These are phyloP conservation scores for Amyloporia xantha DNA, from an alignment of 768 basidiomycete genomes.

Conservation along the genomic window DNA sequence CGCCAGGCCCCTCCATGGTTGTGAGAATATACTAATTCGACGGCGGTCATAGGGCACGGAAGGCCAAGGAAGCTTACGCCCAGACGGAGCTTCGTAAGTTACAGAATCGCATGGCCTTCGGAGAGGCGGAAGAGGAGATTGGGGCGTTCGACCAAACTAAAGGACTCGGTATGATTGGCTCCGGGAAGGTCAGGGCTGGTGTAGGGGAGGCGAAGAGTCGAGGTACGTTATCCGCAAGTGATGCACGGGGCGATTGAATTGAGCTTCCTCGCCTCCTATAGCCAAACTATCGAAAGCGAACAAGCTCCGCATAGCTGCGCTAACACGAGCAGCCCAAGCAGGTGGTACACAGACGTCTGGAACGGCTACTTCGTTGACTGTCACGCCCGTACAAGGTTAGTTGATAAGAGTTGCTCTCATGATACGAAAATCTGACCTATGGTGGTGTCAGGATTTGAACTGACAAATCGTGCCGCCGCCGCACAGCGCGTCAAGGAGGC, in stretches of 20 bases:
- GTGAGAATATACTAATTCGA: constrained; percentile 2
- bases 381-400: constrained; percentile 92
- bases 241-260: background rate
- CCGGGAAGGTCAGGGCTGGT: constrained; percentile 86
- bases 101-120: constrained; percentile 95
- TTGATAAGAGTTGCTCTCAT: constrained; percentile 5
- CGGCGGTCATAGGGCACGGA: constrained; percentile 62
- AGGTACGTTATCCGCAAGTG: constrained; percentile 45
- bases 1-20: background rate
- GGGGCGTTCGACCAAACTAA: constrained; percentile 97
- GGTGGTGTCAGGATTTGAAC: constrained; percentile 66
- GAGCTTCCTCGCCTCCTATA: constrained; percentile 25
- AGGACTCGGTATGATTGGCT: constrained; percentile 96
- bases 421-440: background rate
- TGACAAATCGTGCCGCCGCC: constrained; percentile 85
- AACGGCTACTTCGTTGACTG: constrained; percentile 85
- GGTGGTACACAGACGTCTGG: constrained; percentile 58
- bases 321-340: constrained; percentile 67
- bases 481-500: constrained; percentile 90
- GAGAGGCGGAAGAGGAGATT: constrained; percentile 92
- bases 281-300: constrained; percentile 96
- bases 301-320: constrained; percentile 80
- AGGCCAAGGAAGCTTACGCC: constrained; percentile 97
- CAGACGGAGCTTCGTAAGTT: constrained; percentile 95
- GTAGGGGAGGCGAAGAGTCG: constrained; percentile 85